These are phyloP conservation scores for Blastomyces parvus DNA, from an alignment of 2,329 filamentous ascomycete species.

Conservation along the genomic window DNA sequence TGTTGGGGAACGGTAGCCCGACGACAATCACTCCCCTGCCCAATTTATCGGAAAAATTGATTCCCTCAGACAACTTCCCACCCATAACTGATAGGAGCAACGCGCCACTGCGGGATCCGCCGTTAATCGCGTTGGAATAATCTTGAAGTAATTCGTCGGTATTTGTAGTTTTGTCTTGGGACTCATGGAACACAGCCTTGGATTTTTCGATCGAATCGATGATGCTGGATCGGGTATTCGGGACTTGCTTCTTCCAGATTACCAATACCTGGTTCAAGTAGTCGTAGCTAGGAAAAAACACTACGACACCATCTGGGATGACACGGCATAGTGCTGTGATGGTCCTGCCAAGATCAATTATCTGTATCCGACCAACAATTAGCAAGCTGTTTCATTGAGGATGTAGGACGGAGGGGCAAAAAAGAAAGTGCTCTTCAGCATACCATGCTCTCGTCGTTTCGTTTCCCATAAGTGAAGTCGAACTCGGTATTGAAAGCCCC, in stretches of 20 bases:
- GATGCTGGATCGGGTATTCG: slow-evolving; percentile 21
- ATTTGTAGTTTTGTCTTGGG: slow-evolving; percentile 34
- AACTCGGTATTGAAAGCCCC: slow-evolving; percentile 48
- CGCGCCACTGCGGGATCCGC: slow-evolving; percentile 53
- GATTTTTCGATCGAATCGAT: slow-evolving; percentile 27
- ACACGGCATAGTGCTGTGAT: slow-evolving; percentile 61
- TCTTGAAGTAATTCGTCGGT: slow-evolving; percentile 61
- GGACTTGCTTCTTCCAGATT: slow-evolving; percentile 47
- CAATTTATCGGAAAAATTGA: slow-evolving; percentile 90
- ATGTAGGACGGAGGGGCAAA: not conserved
- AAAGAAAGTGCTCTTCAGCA: slow-evolving; percentile 10
- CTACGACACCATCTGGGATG: slow-evolving; percentile 81
- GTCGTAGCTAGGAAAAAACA: slow-evolving; percentile 92
- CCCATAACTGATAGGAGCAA: slow-evolving; percentile 84
- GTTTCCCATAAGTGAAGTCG: slow-evolving; percentile 78
- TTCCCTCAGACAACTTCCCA: slow-evolving; percentile 91
- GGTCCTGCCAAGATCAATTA: slow-evolving; percentile 63
- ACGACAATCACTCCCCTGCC: slow-evolving; percentile 87
- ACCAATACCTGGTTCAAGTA: slow-evolving; percentile 68
- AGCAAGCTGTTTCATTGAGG: not conserved
- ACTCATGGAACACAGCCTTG: slow-evolving; percentile 45
- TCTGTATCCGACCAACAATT: slow-evolving; percentile 27
- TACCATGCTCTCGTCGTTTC: slow-evolving; percentile 57
- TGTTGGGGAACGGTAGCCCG: slow-evolving; percentile 86
- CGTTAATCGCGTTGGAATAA: slow-evolving; percentile 60